Evolutionary conservation across 2,329 filamentous ascomycete genomes (phyloP), one percentile per base, ranked within the genome.

Genomic region (Davidsoniella australis): DNA sequence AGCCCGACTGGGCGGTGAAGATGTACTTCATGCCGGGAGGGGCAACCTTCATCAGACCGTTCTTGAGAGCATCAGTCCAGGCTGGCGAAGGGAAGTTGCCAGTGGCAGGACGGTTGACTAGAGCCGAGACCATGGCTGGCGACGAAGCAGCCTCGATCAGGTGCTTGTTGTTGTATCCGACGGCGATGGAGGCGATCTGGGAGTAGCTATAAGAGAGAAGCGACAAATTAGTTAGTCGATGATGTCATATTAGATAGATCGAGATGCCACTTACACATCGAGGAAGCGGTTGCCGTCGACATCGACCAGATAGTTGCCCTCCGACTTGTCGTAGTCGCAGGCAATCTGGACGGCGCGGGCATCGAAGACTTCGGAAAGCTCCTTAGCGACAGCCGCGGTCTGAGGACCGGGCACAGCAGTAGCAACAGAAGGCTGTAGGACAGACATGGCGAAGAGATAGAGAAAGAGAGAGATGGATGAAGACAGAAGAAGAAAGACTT

Each of bases 141-240:
- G 80, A 82, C 54, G 75, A 73, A 23, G 85, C 83, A 33, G 80
- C 78, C 58, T 78, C 71, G 56, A 76, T 69, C 54, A 94, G 74
- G 55, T 72, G 66, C 5, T 85, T 80, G 68, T 94, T 94, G 73
- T 89, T 94, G 75, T 94, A 94, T 53, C 87, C 87, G 42, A 94
- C 72, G 3, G 87, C 84, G 58, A 94, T 94, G 40, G 85, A 94
- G 55, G 87, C 87, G 60, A 94, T 94, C 66, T 94, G 87, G 47
- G 87, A 84, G 61, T 89, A 89, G 52, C 80, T 82, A 18, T 20
- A 14, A n/a, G 2, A 33, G 24, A 47, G 17, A 23, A 26, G 10
- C 7, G 23, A 33, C 29, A 10, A 33, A 12, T 37, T 48, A 26
- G 37, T 12, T 33, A 52, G 40, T 24, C 41, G 42, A 23, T 42